These are phyloP conservation scores for Solanum okadae DNA, from an alignment of 257 asterid genomes.

Conservation along the genomic window DNA sequence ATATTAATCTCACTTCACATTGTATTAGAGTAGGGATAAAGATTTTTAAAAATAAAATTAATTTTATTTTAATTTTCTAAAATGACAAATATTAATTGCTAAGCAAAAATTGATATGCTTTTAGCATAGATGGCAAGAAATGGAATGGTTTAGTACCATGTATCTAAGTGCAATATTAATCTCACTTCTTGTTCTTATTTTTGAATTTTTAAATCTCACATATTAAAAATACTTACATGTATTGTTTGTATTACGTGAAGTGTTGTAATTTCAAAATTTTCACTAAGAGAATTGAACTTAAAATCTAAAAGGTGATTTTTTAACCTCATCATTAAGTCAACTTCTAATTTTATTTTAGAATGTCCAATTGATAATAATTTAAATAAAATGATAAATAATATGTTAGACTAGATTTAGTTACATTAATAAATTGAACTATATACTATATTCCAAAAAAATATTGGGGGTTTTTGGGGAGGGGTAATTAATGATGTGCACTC, in stretches of 20 bases:
- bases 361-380: not conserved
- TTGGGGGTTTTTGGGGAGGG: not conserved
- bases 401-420: not conserved
- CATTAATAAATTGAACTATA: not conserved
- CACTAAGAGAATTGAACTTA: not conserved
- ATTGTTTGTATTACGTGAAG: not conserved
- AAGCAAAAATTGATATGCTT: not conserved
- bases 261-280: too few species aligned
- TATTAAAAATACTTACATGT: not conserved
- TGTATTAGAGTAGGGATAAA: not conserved
- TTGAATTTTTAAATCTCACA: not conserved
- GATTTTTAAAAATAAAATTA: not conserved
- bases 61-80: not conserved
- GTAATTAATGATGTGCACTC: conserved; percentile 27
- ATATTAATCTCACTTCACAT: not conserved
- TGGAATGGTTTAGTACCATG: not conserved
- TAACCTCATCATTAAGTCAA: not conserved
- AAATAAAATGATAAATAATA: not conserved
- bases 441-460: not conserved
- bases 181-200: not conserved
- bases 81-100: not conserved
- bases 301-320: too few species aligned
- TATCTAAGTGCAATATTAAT: not conserved
- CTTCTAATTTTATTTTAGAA: too few species aligned
- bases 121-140: not conserved